Evolutionary conservation across 148 eudicot genomes (phyloP).

Genomic region (Cornus suecica): DNA sequence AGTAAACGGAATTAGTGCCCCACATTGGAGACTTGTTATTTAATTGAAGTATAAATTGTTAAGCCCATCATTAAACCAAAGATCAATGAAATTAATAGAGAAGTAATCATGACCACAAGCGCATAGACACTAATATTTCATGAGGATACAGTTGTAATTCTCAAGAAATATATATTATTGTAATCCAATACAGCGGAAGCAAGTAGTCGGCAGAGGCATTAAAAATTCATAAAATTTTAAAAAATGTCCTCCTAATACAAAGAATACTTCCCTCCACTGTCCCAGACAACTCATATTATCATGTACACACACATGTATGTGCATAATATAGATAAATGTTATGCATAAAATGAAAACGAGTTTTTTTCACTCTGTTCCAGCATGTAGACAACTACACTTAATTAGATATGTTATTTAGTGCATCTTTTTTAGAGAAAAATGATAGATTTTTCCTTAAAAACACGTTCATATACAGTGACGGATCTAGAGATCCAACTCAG

Average conservation of each 20-base stretch:
- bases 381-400: too few relatives aligned
- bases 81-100: not conserved
- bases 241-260: not conserved
- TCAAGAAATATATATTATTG: not conserved
- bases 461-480: too few relatives aligned
- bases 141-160: not conserved
- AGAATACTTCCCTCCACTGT: not conserved
- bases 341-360: too few relatives aligned
- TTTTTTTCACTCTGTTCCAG: too few relatives aligned
- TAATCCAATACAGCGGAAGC: not conserved
- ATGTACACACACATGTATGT: not conserved
- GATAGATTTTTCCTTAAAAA: too few relatives aligned
- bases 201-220: constrained; percentile 7
- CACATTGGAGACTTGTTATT: too few relatives aligned
- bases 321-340: not conserved
- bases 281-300: not conserved
- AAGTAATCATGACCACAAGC: constrained; percentile 1
- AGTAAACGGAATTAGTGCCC: too few relatives aligned
- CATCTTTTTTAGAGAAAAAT: too few relatives aligned
- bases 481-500: too few relatives aligned
- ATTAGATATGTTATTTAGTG: too few relatives aligned
- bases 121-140: not conserved
- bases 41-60: not conserved
- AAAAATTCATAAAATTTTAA: too few relatives aligned
- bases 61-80: not conserved